phyloP scores from a whole-genome alignment of 2,329 filamentous ascomycete genomes.

The Exophiala calicioides region DNA sequence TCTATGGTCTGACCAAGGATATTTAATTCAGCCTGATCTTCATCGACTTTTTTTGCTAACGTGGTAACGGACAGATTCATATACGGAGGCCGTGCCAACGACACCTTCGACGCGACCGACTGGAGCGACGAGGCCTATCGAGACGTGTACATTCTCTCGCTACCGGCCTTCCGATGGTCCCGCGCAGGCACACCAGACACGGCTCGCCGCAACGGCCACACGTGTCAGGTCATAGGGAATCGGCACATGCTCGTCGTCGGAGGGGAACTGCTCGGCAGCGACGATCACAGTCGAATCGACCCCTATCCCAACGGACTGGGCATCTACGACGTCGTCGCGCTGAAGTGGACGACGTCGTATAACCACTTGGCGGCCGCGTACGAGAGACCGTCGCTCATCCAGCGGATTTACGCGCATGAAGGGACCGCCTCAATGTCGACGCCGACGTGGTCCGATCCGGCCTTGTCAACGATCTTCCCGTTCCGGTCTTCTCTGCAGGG shows the following conservation, averaged over 20 bases:
- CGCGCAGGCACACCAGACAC: background rate
- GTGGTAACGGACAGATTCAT: background rate
- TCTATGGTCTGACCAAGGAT: no score
- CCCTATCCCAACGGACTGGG: background rate
- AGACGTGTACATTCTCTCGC: constrained; percentile 1
- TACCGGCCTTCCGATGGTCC: constrained; percentile 5
- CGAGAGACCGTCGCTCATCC: background rate
- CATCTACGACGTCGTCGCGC: background rate
- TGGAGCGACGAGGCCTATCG: background rate
- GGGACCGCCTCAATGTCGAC: no score
- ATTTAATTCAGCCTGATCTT: no score
- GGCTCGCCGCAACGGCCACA: background rate
- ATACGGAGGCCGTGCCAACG: background rate
- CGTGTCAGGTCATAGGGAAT: background rate
- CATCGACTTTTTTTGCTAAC: no score
- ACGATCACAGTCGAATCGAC: constrained; percentile 1
- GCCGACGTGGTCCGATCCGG: constrained; percentile 3
- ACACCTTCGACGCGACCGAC: background rate
- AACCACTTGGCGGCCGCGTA: background rate
- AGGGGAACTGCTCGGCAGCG: background rate
- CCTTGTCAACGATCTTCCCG: background rate
- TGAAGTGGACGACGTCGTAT: background rate
- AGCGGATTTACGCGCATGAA: background rate
- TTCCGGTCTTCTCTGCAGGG: background rate
- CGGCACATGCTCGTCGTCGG: constrained; percentile 1